A percentile compares a stretch with the other conserved stretches of the same genome.
Conservation (phyloP, 805 yeast species). For the Myxozyma melibiosi region DNA sequence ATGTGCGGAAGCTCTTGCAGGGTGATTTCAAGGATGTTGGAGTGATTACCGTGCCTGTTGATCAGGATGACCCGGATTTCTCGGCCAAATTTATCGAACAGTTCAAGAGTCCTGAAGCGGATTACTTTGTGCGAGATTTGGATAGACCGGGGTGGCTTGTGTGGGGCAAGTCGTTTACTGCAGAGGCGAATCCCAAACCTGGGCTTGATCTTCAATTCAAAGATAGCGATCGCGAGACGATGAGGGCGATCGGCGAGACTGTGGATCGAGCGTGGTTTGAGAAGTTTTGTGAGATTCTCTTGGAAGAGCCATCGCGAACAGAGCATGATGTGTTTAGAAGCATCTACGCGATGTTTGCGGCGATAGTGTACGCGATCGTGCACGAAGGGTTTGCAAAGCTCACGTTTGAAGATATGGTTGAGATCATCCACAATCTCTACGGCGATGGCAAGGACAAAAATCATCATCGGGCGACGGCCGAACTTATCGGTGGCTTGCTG, state of each 20-base stretch:
- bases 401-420: constrained; percentile 55
- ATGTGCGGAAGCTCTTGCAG: constrained; percentile 44
- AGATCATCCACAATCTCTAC: constrained; percentile 53
- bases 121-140: constrained; percentile 60
- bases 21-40: constrained; percentile 45
- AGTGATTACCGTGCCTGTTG: constrained; percentile 47
- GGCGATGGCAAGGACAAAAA: constrained; percentile 65
- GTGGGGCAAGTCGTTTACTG: constrained; percentile 61
- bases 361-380: constrained; percentile 53
- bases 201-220: constrained; percentile 39
- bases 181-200: constrained; percentile 36
- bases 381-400: constrained; percentile 51
- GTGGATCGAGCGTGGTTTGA: constrained; percentile 63
- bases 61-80: constrained; percentile 49
- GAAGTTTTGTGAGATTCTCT: constrained; percentile 54
- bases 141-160: constrained; percentile 68
- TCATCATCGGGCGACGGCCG: constrained; percentile 73
- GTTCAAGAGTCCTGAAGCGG: constrained; percentile 53
- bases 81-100: constrained; percentile 53
- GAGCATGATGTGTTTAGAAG: constrained; percentile 68
- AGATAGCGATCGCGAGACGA: constrained; percentile 41
- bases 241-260: constrained; percentile 46
- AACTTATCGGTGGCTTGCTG: constrained; percentile 66
- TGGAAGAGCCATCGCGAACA: constrained; percentile 53
- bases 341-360: constrained; percentile 60